These are phyloP conservation scores for Buddleja alternifolia DNA, from an alignment of 257 asterid genomes.

Conservation along the genomic window DNA sequence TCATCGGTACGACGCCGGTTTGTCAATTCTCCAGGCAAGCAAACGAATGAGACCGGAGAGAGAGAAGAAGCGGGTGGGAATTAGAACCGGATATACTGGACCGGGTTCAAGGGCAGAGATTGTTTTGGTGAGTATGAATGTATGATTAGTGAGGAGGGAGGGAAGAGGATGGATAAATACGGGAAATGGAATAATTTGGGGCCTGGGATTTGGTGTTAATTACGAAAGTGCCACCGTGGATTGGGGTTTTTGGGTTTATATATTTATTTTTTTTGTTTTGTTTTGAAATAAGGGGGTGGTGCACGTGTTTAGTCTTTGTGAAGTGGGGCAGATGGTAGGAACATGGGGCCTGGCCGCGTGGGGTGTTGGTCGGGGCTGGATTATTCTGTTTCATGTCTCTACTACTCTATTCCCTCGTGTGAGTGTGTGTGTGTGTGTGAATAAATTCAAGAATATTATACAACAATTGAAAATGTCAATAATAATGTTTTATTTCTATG, in stretches of 20 bases:
- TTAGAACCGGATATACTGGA: constrained; percentile 22
- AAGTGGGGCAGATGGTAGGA: constrained; percentile 35
- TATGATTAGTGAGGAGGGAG: constrained; percentile 27
- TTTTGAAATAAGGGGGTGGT: constrained; percentile 53
- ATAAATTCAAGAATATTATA: too few relatives aligned
- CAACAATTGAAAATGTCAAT: too few relatives aligned
- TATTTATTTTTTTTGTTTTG: not conserved
- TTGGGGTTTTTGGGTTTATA: not conserved
- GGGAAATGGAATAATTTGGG: constrained; percentile 25
- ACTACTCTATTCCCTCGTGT: too few relatives aligned
- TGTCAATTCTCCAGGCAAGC: not conserved
- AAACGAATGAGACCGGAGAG: not conserved
- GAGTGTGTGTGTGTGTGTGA: too few relatives aligned
- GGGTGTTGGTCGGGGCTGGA: not conserved
- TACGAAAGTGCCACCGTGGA: constrained; percentile 45
- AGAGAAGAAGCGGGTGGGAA: constrained; percentile 14
- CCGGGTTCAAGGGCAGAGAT: constrained; percentile 29
- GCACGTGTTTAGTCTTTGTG: constrained; percentile 59
- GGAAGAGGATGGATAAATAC: constrained; percentile 26
- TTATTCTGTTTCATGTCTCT: too few relatives aligned
- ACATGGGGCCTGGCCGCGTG: constrained; percentile 21
- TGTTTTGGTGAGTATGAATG: constrained; percentile 2
- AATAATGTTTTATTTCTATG: too few relatives aligned
- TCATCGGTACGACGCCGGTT: constrained; percentile 49
- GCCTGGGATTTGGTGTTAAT: constrained; percentile 29